These are phyloP conservation scores for Sparassis latifolia DNA, from an alignment of 1,284 basidiomycete species.

Conservation along the genomic window DNA sequence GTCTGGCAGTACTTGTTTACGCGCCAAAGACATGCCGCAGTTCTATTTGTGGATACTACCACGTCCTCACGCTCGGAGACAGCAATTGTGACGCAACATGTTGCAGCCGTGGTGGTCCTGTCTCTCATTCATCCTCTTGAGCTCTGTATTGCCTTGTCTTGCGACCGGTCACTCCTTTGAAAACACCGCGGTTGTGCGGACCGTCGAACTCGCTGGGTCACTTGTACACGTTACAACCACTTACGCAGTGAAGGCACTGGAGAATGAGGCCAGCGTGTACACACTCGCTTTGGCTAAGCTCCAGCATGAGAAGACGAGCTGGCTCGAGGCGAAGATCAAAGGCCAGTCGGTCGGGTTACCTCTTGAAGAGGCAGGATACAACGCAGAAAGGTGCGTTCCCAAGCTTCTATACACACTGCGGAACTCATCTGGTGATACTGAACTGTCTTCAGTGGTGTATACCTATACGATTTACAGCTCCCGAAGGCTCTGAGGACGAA, in stretches of 20 bases:
- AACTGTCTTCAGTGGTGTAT: slow-evolving; percentile 24
- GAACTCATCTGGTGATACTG: too few species aligned
- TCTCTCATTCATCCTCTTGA: slow-evolving; percentile 22
- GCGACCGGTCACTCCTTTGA: slow-evolving; percentile 55
- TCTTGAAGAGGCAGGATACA: slow-evolving; percentile 44
- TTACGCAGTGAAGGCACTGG: slow-evolving; percentile 74
- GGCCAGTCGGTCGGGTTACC: slow-evolving; percentile 56
- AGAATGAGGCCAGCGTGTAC: slow-evolving; percentile 57
- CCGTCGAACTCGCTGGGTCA: slow-evolving; percentile 82
- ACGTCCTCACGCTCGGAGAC: not conserved
- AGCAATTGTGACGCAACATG: slow-evolving; percentile 20
- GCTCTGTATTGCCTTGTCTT: slow-evolving; percentile 22
- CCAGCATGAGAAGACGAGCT: slow-evolving; percentile 66
- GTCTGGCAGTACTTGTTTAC: too few species aligned
- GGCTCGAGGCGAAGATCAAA: slow-evolving; percentile 74
- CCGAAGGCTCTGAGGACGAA: slow-evolving; percentile 44
- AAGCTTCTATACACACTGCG: not conserved
- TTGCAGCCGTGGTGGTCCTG: slow-evolving; percentile 24
- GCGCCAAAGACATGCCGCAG: too few species aligned
- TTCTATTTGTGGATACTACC: not conserved
- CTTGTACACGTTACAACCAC: slow-evolving; percentile 83
- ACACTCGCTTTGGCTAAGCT: slow-evolving; percentile 62
- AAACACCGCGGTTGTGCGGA: slow-evolving; percentile 83
- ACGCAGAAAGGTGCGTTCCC: slow-evolving; percentile 41
- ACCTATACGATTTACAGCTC: slow-evolving; percentile 34